Base-by-base conservation (phyloP, 805 yeast genomes). In the Saccharomycopsis sp. region DNA sequence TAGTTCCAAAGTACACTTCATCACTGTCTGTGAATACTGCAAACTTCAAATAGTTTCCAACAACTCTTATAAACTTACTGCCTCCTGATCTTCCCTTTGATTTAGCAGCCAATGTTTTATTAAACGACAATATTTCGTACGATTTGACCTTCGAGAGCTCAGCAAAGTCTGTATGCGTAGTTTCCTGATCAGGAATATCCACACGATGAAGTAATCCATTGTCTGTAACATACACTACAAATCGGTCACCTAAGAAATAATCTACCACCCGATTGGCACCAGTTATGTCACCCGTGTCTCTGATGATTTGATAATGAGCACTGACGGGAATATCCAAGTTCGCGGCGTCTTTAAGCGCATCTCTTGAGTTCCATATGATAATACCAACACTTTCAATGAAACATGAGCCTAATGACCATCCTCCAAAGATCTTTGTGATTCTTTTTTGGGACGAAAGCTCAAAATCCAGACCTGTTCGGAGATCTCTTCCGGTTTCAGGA, bases 351-450 rank as follows among this genome's bases (percentile, higher is more conserved):
- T 56, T 60, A 5, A 74, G 38, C 1, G 71, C 63, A 2, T 65
- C 65, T 51, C 79, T 68, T 63, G 65, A 56, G 50, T 72, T 74
- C 92, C 92, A 86, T 17, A 80, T 75, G 0, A 84, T 75, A 24
- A 87, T 67, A 0, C 92, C 90, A 53, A 77, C 71, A 3, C 71
- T 70, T 19, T 72, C 72, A 1, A 83, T 69, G 53, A 76, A 73
- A 20, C 81, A 80, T 49, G 81, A 80, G 55, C 81, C 79, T 15
- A 78, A 68, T 59, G 79, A 77, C 93, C 93, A 87, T 0, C 93
- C 94, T 17, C 89, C 85, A 12, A 76, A 74, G 8, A 83, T 76
- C 62, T 78, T 79, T 25, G 74, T 58, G 9, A 80, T 74, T 35
- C 70, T 66, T 0, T 65, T 62, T 41, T 61, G 60, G 3, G 63